Percentiles rank a stretch among this genome's conserved stretches.
phyloP scores from a whole-genome alignment of 2,329 filamentous ascomycete genomes.

The Fusarium tricinctum region DNA sequence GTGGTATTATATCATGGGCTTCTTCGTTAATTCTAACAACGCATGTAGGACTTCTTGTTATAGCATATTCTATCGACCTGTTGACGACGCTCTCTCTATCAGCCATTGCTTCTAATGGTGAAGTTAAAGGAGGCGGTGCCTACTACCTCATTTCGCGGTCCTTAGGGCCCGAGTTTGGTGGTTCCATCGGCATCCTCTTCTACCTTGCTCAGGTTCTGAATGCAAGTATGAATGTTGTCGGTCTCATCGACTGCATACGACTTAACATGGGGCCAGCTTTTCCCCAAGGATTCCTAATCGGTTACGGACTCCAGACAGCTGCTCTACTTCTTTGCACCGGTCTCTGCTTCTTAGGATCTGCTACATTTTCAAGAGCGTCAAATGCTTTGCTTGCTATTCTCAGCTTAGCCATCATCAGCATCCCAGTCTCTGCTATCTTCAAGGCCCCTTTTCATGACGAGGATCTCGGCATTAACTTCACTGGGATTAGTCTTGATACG shows the following conservation, averaged over 20 bases:
- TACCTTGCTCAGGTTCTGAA: slow-evolving; percentile 93
- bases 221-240: slow-evolving; percentile 88
- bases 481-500: slow-evolving; percentile 79
- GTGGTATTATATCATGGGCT: not conserved
- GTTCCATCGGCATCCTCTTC: slow-evolving; percentile 88
- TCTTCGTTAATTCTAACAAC: slow-evolving; percentile 6
- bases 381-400: slow-evolving; percentile 81
- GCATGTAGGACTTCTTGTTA: slow-evolving; percentile 74
- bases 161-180: slow-evolving; percentile 88
- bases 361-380: slow-evolving; percentile 84
- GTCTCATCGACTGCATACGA: slow-evolving; percentile 84
- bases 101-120: slow-evolving; percentile 90
- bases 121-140: slow-evolving; percentile 87
- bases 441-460: slow-evolving; percentile 76
- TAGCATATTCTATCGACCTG: slow-evolving; percentile 85
- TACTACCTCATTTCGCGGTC: slow-evolving; percentile 92
- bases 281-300: slow-evolving; percentile 80
- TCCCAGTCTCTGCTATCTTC: slow-evolving; percentile 82
- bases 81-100: slow-evolving; percentile 88
- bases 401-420: slow-evolving; percentile 81
- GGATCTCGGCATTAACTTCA: slow-evolving; percentile 78
- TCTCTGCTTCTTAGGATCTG: slow-evolving; percentile 84
- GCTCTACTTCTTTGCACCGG: slow-evolving; percentile 79
- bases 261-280: slow-evolving; percentile 79
- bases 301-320: slow-evolving; percentile 80